Conservation (phyloP, 805 yeast genomes). For the Yamadazyma sp. region DNA sequence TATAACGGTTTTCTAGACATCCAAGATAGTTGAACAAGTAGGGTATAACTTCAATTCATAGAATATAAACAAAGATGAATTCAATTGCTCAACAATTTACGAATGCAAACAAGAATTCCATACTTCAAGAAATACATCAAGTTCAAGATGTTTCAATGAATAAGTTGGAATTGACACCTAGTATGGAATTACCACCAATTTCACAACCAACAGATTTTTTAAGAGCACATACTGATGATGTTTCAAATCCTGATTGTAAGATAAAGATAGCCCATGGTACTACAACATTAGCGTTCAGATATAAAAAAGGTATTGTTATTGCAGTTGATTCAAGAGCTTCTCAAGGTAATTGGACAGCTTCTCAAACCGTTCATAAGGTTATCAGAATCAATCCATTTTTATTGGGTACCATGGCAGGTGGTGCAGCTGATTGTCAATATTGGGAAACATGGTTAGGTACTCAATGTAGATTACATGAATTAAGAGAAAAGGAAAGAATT, state of each 20-base stretch:
- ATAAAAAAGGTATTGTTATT: slow-evolving; percentile 90
- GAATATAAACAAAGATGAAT: slow-evolving; percentile 26
- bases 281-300: slow-evolving; percentile 95
- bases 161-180: slow-evolving; percentile 49
- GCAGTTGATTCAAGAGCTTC: slow-evolving; percentile 99
- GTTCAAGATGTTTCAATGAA: slow-evolving; percentile 12
- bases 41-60: too few relatives aligned
- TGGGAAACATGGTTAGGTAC: slow-evolving; percentile 99
- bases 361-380: slow-evolving; percentile 96
- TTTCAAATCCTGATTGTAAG: slow-evolving; percentile 85
- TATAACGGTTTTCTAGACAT: too few relatives aligned
- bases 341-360: slow-evolving; percentile 97
- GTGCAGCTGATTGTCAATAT: slow-evolving; percentile 98
- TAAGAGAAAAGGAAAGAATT: slow-evolving; percentile 91
- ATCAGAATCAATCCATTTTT: slow-evolving; percentile 93
- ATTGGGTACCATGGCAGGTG: slow-evolving; percentile 99
- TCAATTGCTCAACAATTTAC: slow-evolving; percentile 37
- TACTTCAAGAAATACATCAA: slow-evolving; percentile 26
- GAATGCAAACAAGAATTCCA: slow-evolving; percentile 24
- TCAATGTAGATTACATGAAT: slow-evolving; percentile 92
- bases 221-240: slow-evolving; percentile 98
- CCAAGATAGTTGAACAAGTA: too few relatives aligned
- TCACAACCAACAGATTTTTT: slow-evolving; percentile 87
- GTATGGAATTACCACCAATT: slow-evolving; percentile 74
- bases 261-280: slow-evolving; percentile 98